Percentiles rank a stretch among this genome's conserved stretches.
Conservation (phyloP, 2,329 filamentous ascomycete species). For the Monilinia polystroma region DNA sequence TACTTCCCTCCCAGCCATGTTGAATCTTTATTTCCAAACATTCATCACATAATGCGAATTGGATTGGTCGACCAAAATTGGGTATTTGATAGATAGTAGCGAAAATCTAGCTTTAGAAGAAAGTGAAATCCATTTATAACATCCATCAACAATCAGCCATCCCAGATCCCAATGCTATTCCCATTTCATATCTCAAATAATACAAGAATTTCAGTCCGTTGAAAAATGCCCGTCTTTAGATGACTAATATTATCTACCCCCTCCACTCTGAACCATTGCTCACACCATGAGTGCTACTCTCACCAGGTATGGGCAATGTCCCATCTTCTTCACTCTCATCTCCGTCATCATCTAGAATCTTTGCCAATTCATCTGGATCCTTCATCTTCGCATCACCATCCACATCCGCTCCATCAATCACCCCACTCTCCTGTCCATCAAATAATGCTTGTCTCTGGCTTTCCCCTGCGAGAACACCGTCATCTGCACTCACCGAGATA, state of each 20-base stretch:
- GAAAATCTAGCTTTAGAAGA: background rate
- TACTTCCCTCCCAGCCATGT: background rate
- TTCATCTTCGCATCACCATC: conserved; percentile 66
- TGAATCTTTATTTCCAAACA: background rate
- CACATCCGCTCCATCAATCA: conserved; percentile 45
- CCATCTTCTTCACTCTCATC: conserved; percentile 39
- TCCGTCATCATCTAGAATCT: conserved; percentile 57
- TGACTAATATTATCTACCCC: background rate
- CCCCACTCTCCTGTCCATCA: conserved; percentile 46
- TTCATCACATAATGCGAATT: background rate
- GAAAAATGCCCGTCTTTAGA: background rate
- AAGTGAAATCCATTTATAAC: background rate
- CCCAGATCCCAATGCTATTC: background rate
- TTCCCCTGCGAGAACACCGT: conserved; percentile 55
- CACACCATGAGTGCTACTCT: background rate
- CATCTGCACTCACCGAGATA: conserved; percentile 66
- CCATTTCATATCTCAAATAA: conserved; percentile 5
- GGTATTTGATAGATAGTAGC: background rate
- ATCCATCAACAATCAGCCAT: background rate
- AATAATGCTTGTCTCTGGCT: conserved; percentile 44
- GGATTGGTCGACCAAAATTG: background rate
- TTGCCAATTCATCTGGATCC: conserved; percentile 64
- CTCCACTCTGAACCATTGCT: conserved; percentile 23
- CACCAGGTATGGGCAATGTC: background rate
- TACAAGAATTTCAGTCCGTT: background rate